Evolutionary conservation across 768 basidiomycete species (phyloP), one percentile per base, ranked within the genome.

Genomic region (Scleroderma bovista): DNA sequence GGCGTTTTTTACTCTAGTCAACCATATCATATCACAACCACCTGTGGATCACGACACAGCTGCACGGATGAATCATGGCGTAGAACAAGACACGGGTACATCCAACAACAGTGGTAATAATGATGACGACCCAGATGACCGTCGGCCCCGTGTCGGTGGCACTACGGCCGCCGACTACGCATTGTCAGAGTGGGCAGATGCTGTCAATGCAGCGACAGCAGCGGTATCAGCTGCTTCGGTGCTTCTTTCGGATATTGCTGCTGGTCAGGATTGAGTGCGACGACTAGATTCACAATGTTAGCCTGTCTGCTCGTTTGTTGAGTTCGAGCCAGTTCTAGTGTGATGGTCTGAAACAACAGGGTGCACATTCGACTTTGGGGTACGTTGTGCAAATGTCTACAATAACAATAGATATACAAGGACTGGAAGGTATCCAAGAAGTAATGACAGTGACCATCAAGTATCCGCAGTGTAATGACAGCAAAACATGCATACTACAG

Each of bases 11-110:
- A 41, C 22, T 8, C 1, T 44, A 75, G 74, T 69, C 54, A 76
- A 75, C 55, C 74, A 75, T 48, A 55, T 74, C 56, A 58, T 70
- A 33, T 12, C 31, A 33, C 16, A 32, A 31, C 15, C 7, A 26
- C 44, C 11, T 5, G 38, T 23, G 19, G 26, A 9, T 9, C 26
- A 9, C 39, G 26, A 42, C 31, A 11, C 40, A 29, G 22, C 13
- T 23, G 51, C 15, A 19, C 33, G 38, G 33, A 15, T 15, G 24
- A 13, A 6, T 24, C 23, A 43, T 4, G 24, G 10, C 11, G 26
- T 26, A 23, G 24, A 23, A 17, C 41, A 2, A 15, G 13, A 43
- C 7, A n/a, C 41, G 26, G 23, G 23, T 10, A 43, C 40, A 1
- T 12, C 15, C 40, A 42, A 22, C 13, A 22, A 17, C 20, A 15